phyloP scores from a whole-genome alignment of 495 filamentous ascomycete genomes.

The Glonium stellatum region DNA sequence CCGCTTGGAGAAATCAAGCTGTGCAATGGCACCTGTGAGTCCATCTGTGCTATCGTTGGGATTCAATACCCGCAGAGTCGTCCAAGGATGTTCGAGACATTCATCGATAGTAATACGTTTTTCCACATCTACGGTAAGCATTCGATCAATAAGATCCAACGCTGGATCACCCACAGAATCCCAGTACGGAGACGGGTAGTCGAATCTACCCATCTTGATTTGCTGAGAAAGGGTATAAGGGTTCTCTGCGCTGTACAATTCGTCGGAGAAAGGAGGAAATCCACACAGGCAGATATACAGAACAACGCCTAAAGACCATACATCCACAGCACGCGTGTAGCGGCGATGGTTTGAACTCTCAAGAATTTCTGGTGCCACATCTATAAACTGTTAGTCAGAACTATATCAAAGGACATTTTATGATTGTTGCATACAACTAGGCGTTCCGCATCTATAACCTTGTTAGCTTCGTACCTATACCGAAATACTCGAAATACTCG shows the following conservation, averaged over 20 bases:
- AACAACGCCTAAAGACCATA: conserved; percentile 98
- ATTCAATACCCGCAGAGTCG: conserved; percentile 44
- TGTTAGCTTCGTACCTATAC: conserved; percentile 10
- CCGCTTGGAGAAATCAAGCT: conserved; percentile 76
- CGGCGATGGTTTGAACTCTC: conserved; percentile 67
- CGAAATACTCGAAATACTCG: background rate
- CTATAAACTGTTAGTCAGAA: conserved; percentile 35
- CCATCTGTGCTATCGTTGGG: conserved; percentile 87
- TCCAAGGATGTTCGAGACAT: conserved; percentile 89
- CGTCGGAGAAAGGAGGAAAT: conserved; percentile 94
- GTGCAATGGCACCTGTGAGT: conserved; percentile 70
- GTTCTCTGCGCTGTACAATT: conserved; percentile 68
- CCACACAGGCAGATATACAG: conserved; percentile 98
- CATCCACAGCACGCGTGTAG: conserved; percentile 91
- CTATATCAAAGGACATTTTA: background rate
- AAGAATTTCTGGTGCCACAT: conserved; percentile 90
- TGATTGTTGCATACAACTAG: conserved; percentile 57
- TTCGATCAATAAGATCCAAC: conserved; percentile 87
- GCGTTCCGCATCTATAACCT: conserved; percentile 69
- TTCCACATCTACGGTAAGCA: conserved; percentile 82
- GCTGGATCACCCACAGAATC: conserved; percentile 85
- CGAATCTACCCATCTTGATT: conserved; percentile 80
- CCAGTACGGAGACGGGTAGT: conserved; percentile 98
- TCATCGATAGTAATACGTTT: conserved; percentile 80
- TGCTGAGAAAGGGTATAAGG: conserved; percentile 85